A percentile compares a stretch with the other conserved stretches of the same genome.
phyloP scores from a whole-genome alignment of 73 alveolate species.

The Tetrahymena thermophila region DNA sequence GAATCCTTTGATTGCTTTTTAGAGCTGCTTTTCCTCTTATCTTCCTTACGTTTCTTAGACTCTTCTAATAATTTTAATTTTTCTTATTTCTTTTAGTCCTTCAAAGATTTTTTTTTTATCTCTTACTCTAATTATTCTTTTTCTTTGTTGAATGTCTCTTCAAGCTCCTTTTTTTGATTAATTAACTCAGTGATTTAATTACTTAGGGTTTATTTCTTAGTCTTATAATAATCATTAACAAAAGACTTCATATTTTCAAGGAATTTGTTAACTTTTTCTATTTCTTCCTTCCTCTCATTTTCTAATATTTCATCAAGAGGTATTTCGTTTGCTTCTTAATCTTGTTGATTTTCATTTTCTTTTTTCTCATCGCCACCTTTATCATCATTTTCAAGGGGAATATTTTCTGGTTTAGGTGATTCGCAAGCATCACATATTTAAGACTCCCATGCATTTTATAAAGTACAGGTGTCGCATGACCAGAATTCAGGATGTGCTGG shows the following conservation, averaged over 20 bases:
- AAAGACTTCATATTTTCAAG: conserved; percentile 9
- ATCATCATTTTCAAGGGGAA: neutral
- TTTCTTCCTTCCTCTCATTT: conserved; percentile 5
- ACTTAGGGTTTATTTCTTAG: neutral
- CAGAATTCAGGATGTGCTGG: conserved; percentile 51
- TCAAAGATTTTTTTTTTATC: conserved; percentile 8
- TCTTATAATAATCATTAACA: neutral
- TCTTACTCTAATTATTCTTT: conserved; percentile 5
- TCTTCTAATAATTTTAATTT: conserved; percentile 8
- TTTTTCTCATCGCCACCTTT: neutral
- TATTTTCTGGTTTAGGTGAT: conserved; percentile 62
- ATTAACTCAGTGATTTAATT: neutral
- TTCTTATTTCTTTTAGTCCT: conserved; percentile 11
- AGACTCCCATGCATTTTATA: conserved; percentile 56
- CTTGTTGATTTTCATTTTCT: conserved; percentile 20
- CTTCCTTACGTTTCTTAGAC: conserved; percentile 5
- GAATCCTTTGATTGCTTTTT: conserved; percentile 10
- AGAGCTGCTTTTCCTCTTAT: neutral
- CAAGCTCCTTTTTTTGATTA: neutral
- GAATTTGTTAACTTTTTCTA: conserved; percentile 16
- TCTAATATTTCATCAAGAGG: conserved; percentile 2
- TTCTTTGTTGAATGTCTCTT: neutral
- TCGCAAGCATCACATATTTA: conserved; percentile 64
- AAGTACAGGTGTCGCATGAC: conserved; percentile 69
- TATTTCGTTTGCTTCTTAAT: conserved; percentile 38